These are phyloP conservation scores for Amylostereum areolatum DNA, from an alignment of 1,284 basidiomycete species.

Conservation along the genomic window DNA sequence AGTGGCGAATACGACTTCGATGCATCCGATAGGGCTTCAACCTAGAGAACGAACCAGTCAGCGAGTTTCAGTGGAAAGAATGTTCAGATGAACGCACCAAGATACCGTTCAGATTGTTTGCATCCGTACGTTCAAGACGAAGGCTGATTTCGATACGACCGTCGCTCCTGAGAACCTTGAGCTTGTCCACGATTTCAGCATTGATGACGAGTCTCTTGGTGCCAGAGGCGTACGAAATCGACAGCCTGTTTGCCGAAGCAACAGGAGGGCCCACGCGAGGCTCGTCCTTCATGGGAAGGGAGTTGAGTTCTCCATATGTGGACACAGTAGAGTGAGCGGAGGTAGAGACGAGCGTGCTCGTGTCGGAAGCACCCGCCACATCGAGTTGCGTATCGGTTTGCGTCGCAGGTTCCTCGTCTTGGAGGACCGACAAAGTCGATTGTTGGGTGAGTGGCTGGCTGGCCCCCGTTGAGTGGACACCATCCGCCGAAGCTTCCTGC, in stretches of 20 bases:
- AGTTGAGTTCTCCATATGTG: constrained; percentile 11
- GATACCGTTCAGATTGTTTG: constrained; percentile 64
- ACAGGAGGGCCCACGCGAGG: constrained; percentile 21
- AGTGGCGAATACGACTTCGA: constrained; percentile 65
- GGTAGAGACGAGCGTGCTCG: constrained; percentile 9
- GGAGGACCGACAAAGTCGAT: constrained; percentile 2
- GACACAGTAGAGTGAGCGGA: constrained; percentile 8
- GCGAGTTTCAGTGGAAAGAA: constrained; percentile 5
- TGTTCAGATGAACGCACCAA: constrained; percentile 42
- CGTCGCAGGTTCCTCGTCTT: not conserved
- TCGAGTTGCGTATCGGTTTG: constrained; percentile 10
- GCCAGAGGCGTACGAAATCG: constrained; percentile 89
- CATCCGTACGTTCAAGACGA: constrained; percentile 47
- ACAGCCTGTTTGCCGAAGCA: constrained; percentile 79
- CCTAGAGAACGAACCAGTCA: constrained; percentile 33
- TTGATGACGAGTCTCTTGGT: constrained; percentile 84
- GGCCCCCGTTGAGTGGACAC: not conserved
- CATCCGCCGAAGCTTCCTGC: constrained; percentile 6
- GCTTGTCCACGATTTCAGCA: constrained; percentile 76
- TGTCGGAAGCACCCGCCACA: constrained; percentile 10
- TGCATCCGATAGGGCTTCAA: constrained; percentile 70
- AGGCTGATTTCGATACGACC: constrained; percentile 83
- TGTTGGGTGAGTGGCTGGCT: constrained; percentile 8
- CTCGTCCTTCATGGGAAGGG: constrained; percentile 13
- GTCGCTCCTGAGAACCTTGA: constrained; percentile 78